Base-by-base conservation (phyloP, 1,284 basidiomycete genomes). In the Schizophyllum commune region DNA sequence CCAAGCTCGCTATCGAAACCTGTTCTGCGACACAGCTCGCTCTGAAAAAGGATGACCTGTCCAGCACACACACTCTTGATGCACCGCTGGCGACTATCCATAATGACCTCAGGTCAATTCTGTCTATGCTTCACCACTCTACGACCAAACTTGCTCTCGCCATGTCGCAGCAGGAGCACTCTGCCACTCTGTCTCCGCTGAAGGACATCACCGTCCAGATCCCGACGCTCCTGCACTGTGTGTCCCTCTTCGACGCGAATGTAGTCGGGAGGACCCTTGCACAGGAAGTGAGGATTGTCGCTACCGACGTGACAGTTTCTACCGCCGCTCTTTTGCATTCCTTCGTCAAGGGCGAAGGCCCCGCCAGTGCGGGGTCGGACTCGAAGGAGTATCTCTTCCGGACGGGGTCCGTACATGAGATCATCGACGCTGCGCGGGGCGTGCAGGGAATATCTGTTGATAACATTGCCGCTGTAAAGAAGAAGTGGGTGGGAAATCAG, bases 71-170 rank as follows among this genome's bases (percentile, higher is more conserved):
- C 27, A 59, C 67, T 39, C 70, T 77, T 59, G 27, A 20, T 55
- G 19, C 27, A 6, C 20, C 78, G 63, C 71, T 77, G 59, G 15
- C 69, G 17, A 68, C 79, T 59, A 67, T 88, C 47, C 80, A 76
- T 65, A 77, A 77, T 56, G 89, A 92, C 68, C 74, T 86, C 21
- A 64, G 83, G 19, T 81, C 84, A 1, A 74, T 91, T 32, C 76
- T 90, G 34, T 77, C 83, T 2, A 75, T 90, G 61, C 68, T 90
- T n/a, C 79, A 88, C 70, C 74, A 76, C 8, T 74, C 80, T 21
- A 75, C 81, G 1, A 91, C 87, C 9, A 91, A 88, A 68, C 69
- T 89, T 34, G 76, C 88, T 0, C 77, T 92, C 32, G 78, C 82
- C 0, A 77, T 90, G 52, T 72, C 83, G 1, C 76, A 76, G 1